Conservation (phyloP, 176 grass and related monocot species). For the Cenchrus americanus region DNA sequence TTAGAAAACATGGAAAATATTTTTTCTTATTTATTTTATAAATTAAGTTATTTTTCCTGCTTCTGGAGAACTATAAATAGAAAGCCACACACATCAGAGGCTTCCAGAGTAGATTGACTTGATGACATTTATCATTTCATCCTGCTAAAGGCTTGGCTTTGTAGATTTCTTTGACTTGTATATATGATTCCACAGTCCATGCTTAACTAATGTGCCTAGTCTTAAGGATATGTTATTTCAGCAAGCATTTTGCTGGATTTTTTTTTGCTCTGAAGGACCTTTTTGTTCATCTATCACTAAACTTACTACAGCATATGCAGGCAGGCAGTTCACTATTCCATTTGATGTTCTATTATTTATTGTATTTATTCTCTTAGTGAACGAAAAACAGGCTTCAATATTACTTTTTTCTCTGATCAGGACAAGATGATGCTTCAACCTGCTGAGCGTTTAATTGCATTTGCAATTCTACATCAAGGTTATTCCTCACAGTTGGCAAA, state of each 20-base stretch:
- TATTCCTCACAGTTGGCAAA: slow-evolving; percentile 74
- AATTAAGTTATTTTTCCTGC: not conserved
- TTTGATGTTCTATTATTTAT: slow-evolving; percentile 9
- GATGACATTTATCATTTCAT: not conserved
- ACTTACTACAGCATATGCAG: slow-evolving; percentile 8
- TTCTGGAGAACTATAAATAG: not conserved
- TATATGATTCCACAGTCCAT: slow-evolving; percentile 6
- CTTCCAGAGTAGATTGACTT: not conserved
- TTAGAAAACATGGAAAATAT: not conserved
- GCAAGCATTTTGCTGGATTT: slow-evolving; percentile 10
- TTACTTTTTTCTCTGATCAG: slow-evolving; percentile 44
- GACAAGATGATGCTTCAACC: slow-evolving; percentile 83
- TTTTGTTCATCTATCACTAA: slow-evolving; percentile 24
- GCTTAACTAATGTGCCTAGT: not conserved
- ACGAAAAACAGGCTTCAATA: not conserved
- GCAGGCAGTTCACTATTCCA: not conserved
- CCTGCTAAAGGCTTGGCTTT: not conserved
- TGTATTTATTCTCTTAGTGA: slow-evolving; percentile 32
- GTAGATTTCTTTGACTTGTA: slow-evolving; percentile 22
- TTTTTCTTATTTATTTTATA: slow-evolving; percentile 13
- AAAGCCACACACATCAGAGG: not conserved
- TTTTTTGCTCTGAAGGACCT: not conserved
- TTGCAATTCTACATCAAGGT: slow-evolving; percentile 72
- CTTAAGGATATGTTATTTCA: not conserved
- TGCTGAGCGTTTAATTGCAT: slow-evolving; percentile 87